These are phyloP conservation scores for Sherardia arvensis DNA, from an alignment of 257 asterid genomes.

Conservation along the genomic window DNA sequence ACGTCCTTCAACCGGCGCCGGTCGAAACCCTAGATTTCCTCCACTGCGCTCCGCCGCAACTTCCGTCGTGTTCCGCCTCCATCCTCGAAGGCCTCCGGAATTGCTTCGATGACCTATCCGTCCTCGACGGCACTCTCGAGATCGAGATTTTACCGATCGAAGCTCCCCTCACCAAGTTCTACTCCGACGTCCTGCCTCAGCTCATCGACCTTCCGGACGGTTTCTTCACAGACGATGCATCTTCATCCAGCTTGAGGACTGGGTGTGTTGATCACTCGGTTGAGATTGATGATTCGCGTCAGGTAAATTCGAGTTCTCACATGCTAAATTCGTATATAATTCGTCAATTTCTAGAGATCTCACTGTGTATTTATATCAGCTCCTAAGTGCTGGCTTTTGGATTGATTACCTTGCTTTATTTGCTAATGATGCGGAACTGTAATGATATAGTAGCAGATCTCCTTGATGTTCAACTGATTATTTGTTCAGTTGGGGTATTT, in stretches of 20 bases:
- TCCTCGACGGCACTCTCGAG: slow-evolving; percentile 24
- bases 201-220: slow-evolving; percentile 18
- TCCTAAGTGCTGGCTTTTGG: not conserved
- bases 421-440: not conserved
- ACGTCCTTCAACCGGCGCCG: slow-evolving; percentile 22
- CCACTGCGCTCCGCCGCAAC: slow-evolving; percentile 38
- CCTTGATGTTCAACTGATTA: not conserved
- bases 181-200: slow-evolving; percentile 67
- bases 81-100: slow-evolving; percentile 6
- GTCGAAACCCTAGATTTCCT: slow-evolving; percentile 42
- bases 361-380: not conserved
- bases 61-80: slow-evolving; percentile 24
- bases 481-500: not conserved
- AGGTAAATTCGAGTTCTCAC: slow-evolving; percentile 11
- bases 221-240: slow-evolving; percentile 14
- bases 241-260: slow-evolving; percentile 3
- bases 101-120: slow-evolving; percentile 37
- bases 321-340: not conserved
- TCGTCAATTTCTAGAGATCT: not conserved
- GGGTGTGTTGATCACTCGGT: not conserved
- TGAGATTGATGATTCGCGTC: slow-evolving; percentile 8
- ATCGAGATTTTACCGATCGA: slow-evolving; percentile 54
- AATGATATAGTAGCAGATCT: not conserved
- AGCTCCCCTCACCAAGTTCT: slow-evolving; percentile 54
- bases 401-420: not conserved